Evolutionary conservation across 495 filamentous ascomycete species (phyloP).

Genomic region (Amniculicola lignicola): DNA sequence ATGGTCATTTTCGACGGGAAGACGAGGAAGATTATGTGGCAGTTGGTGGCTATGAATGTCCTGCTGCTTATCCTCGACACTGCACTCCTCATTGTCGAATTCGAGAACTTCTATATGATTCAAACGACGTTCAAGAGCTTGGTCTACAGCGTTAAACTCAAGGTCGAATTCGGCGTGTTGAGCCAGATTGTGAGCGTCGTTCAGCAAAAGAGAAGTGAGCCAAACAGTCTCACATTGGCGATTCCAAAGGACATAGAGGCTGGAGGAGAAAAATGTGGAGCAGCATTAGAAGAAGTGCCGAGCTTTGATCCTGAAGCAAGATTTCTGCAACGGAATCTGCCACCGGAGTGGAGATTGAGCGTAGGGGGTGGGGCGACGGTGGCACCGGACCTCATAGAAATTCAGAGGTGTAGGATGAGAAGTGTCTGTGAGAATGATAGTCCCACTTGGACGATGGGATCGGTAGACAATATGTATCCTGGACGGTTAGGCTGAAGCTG

Average conservation of each 20-base stretch:
- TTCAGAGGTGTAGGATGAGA: no score
- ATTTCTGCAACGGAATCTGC: neutral
- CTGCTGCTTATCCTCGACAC: conserved; percentile 56
- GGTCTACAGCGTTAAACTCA: conserved; percentile 64
- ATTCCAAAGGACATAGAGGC: neutral
- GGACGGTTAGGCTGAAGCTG: no score
- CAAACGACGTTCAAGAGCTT: conserved; percentile 58
- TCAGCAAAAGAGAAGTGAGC: neutral
- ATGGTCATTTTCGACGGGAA: conserved; percentile 41
- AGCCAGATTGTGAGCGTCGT: conserved; percentile 41
- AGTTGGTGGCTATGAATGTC: conserved; percentile 57
- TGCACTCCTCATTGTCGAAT: conserved; percentile 56
- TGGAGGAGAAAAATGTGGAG: neutral
- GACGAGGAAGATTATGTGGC: conserved; percentile 53
- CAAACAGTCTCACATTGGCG: neutral
- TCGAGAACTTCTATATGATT: conserved; percentile 53
- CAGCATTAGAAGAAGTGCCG: neutral
- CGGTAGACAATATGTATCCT: no score
- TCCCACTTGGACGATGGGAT: no score
- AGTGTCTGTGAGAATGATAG: no score
- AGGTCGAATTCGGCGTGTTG: conserved; percentile 62
- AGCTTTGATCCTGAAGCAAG: neutral
- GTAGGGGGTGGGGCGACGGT: neutral
- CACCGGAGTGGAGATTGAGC: neutral
- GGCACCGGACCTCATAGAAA: neutral